Conservation (phyloP, 1,139 yeast species). For the Taphrina populina region DNA sequence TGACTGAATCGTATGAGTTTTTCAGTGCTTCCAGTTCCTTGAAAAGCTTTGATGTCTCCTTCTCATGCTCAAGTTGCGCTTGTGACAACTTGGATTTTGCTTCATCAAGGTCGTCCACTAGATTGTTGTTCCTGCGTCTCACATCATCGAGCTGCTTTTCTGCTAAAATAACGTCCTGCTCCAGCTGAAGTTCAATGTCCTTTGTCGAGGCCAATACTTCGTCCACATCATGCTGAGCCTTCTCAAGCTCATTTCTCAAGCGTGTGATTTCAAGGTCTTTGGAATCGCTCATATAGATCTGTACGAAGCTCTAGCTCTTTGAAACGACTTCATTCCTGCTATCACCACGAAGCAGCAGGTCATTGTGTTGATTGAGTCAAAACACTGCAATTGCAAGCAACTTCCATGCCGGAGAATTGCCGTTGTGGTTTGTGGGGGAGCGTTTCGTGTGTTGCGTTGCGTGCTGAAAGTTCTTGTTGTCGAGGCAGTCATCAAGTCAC, state of each 20-base stretch:
- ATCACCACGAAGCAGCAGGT: too few species aligned
- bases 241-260: slow-evolving; percentile 43
- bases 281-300: too few species aligned
- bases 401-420: too few species aligned
- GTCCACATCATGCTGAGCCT: slow-evolving; percentile 46
- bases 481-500: too few species aligned
- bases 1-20: slow-evolving; percentile 40
- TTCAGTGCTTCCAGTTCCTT: slow-evolving; percentile 42
- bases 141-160: slow-evolving; percentile 43
- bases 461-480: too few species aligned
- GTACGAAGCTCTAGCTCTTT: too few species aligned
- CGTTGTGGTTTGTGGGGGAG: too few species aligned
- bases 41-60: slow-evolving; percentile 42
- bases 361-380: too few species aligned
- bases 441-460: too few species aligned
- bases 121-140: slow-evolving; percentile 40
- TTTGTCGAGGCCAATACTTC: slow-evolving; percentile 42
- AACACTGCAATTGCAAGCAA: too few species aligned
- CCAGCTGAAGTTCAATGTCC: slow-evolving; percentile 46
- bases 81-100: slow-evolving; percentile 42
- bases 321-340: too few species aligned
- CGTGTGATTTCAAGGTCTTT: slow-evolving; percentile 9
- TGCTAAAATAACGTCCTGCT: slow-evolving; percentile 43
- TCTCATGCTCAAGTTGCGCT: slow-evolving; percentile 42
- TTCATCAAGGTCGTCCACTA: slow-evolving; percentile 41